phyloP scores from a whole-genome alignment of 2,329 filamentous ascomycete genomes.

The Beauveria sp. region DNA sequence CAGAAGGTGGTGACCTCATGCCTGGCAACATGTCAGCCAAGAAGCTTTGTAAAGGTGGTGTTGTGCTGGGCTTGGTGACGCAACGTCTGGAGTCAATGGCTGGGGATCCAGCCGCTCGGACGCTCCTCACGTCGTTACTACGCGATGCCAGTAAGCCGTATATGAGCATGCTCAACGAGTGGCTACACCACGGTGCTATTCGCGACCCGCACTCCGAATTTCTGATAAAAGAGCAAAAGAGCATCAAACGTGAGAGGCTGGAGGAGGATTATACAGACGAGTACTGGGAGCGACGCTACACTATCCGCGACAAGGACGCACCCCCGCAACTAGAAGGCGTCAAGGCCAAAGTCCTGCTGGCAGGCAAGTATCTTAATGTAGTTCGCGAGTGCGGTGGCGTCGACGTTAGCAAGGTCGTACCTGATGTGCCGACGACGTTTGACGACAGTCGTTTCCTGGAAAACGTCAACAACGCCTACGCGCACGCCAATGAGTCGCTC shows the following conservation, averaged over 20 bases:
- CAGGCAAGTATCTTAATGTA: slow-evolving; percentile 96
- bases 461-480: slow-evolving; percentile 92
- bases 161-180: slow-evolving; percentile 97
- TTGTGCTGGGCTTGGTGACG: slow-evolving; percentile 82
- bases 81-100: slow-evolving; percentile 82
- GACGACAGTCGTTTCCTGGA: slow-evolving; percentile 89
- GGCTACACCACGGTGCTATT: slow-evolving; percentile 93
- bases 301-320: slow-evolving; percentile 82
- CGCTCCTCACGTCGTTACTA: slow-evolving; percentile 72
- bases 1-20: slow-evolving; percentile 76
- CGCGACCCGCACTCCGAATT: slow-evolving; percentile 93
- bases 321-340: slow-evolving; percentile 86
- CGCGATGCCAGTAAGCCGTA: slow-evolving; percentile 88
- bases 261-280: slow-evolving; percentile 98
- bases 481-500: slow-evolving; percentile 88
- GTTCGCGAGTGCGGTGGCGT: slow-evolving; percentile 95
- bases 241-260: slow-evolving; percentile 80
- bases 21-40: slow-evolving; percentile 74
- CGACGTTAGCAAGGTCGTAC: slow-evolving; percentile 80
- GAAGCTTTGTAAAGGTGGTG: slow-evolving; percentile 94
- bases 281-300: slow-evolving; percentile 98
- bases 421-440: slow-evolving; percentile 85
- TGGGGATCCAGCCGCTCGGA: slow-evolving; percentile 81
- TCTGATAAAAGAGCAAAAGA: slow-evolving; percentile 90
- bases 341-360: slow-evolving; percentile 88